Conservation (phyloP, 2,329 filamentous ascomycete genomes). For the Dactylellina parvicollis region DNA sequence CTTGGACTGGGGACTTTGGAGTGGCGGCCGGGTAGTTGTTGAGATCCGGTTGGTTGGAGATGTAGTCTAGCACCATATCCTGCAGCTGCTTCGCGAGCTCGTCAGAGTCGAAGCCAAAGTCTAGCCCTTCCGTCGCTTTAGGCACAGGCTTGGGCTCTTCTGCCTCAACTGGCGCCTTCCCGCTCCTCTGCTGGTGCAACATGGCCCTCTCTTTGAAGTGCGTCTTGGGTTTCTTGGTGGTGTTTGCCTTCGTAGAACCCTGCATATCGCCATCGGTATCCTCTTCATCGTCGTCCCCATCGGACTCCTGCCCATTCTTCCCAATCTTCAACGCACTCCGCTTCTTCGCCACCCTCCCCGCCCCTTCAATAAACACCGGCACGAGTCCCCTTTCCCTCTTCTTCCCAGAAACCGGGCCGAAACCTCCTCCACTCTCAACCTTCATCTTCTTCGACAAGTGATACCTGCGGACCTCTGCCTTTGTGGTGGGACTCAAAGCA, state of each 20-base stretch:
- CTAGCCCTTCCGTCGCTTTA: constrained; percentile 33
- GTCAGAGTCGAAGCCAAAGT: constrained; percentile 53
- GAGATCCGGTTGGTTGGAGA: constrained; percentile 55
- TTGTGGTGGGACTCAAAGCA: constrained; percentile 37
- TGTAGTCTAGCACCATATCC: constrained; percentile 58
- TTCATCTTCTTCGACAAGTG: constrained; percentile 51
- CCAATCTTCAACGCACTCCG: constrained; percentile 46
- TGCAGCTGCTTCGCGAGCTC: constrained; percentile 56
- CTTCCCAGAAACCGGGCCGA: constrained; percentile 45
- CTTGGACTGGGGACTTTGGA: constrained; percentile 37
- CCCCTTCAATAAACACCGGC: constrained; percentile 52
- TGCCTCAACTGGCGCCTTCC: constrained; percentile 20
- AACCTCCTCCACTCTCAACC: constrained; percentile 44
- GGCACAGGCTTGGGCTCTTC: constrained; percentile 38
- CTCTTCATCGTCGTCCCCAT: constrained; percentile 3
- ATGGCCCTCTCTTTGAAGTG: constrained; percentile 56
- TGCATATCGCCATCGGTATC: constrained; percentile 2
- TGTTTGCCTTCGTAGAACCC: constrained; percentile 6
- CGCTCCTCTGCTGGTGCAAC: constrained; percentile 18
- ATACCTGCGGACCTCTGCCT: constrained; percentile 49
- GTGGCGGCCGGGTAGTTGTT: constrained; percentile 52
- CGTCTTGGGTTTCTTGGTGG: constrained; percentile 55
- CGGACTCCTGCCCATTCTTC: constrained; percentile 7
- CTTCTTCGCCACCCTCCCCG: constrained; percentile 51
- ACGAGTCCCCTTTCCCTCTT: constrained; percentile 47